These are phyloP conservation scores for Mediolabrus comicus DNA, from an alignment of 108 stramenopile genomes.

Conservation along the genomic window DNA sequence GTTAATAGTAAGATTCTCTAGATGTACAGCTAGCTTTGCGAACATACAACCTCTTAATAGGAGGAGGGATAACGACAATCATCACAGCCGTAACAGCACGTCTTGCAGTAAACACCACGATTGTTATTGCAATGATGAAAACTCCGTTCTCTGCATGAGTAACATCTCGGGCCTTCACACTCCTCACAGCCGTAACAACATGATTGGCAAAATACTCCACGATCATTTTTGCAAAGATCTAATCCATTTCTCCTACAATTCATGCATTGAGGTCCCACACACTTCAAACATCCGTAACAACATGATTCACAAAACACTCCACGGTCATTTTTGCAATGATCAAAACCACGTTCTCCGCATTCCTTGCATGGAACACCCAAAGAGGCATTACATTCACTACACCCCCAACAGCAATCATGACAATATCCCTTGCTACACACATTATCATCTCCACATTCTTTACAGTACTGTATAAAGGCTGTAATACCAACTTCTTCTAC, in stretches of 20 bases:
- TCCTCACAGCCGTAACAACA: slow-evolving; percentile 4
- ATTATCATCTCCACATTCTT: not conserved
- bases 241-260: not conserved
- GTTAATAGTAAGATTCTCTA: too few species aligned
- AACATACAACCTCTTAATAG: too few species aligned
- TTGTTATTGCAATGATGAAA: too few species aligned
- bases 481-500: slow-evolving; percentile 15
- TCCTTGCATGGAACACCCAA: not conserved
- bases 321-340: not conserved
- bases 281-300: slow-evolving; percentile 1
- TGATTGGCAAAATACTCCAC: not conserved
- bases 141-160: too few species aligned
- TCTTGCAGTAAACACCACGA: too few species aligned
- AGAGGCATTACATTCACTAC: not conserved
- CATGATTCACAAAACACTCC: slow-evolving; percentile 3
- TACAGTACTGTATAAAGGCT: not conserved
- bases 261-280: not conserved
- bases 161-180: too few species aligned
- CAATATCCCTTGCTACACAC: slow-evolving; percentile 1
- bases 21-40: too few species aligned
- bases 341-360: not conserved
- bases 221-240: not conserved
- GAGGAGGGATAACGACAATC: too few species aligned
- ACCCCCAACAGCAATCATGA: slow-evolving; percentile 13
- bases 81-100: too few species aligned